A percentile compares a stretch with the other conserved stretches of the same genome.
Evolutionary conservation across 805 yeast species (phyloP).

Genomic region (Hanseniaspora opuntiae): DNA sequence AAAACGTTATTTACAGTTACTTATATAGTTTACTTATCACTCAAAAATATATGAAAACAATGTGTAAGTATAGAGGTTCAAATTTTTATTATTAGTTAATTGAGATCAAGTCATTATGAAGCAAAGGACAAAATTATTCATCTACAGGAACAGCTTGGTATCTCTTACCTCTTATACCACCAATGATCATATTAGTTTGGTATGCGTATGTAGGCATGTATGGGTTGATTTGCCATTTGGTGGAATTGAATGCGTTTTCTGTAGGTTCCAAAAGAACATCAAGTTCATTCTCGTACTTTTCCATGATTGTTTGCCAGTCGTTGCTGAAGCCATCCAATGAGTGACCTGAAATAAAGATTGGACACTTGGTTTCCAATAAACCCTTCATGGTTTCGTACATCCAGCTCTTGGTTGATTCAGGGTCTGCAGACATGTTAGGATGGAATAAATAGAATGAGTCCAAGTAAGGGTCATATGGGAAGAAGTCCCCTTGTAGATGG

Average conservation of each 20-base stretch:
- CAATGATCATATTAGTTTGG: constrained; percentile 78
- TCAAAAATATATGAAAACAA: no score
- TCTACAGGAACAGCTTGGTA: constrained; percentile 59
- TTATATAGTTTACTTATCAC: background rate
- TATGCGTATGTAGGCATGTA: constrained; percentile 83
- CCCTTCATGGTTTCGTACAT: constrained; percentile 80
- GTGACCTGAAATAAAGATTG: constrained; percentile 80
- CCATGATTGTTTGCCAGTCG: constrained; percentile 59
- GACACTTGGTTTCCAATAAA: constrained; percentile 82
- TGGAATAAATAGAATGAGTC: constrained; percentile 90
- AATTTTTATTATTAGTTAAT: no score
- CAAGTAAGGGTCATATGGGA: constrained; percentile 94
- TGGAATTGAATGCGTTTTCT: constrained; percentile 63
- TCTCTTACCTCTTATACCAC: constrained; percentile 91
- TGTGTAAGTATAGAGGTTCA: no score
- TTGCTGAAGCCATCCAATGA: constrained; percentile 56
- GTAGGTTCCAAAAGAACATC: constrained; percentile 69
- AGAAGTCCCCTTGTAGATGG: constrained; percentile 84
- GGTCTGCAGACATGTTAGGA: constrained; percentile 76
- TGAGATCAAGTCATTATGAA: no score
- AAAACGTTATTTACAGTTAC: background rate
- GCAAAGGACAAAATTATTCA: background rate
- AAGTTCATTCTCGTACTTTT: constrained; percentile 56
- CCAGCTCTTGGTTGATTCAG: constrained; percentile 67
- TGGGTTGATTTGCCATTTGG: constrained; percentile 92